Evolutionary conservation across 805 yeast genomes (phyloP), one percentile per base, ranked within the genome.

Genomic region (Saturnispora quitensis): DNA sequence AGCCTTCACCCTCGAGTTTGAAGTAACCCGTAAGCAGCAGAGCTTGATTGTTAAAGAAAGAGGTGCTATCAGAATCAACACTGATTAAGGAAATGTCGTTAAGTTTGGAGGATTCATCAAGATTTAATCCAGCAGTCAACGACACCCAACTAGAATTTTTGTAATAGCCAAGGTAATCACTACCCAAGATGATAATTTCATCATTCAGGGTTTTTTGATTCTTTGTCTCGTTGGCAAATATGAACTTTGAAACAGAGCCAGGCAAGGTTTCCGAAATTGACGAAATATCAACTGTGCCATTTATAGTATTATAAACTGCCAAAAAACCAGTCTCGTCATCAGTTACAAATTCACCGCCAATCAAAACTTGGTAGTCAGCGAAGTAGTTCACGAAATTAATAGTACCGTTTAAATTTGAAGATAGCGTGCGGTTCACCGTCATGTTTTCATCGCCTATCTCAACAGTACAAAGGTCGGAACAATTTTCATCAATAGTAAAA

Each of bases 391-490:
- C 70, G 46, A 77, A 73, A 24, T 77, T 72, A 28, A 85, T 74
- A 1, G 67, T 67, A 3, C 95, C 95, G 9, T 67, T 57, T 3
- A 77, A 50, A 6, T 73, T 60, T 53, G 60, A 68, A 7, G 68
- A 66, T 86, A 95, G 84, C 20, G 81, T 68, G 0, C 77, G 68
- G 33, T 73, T 70, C 13, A 54, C 43, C 5, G 36, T 48, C 3
- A 56, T 24, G 2, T 12, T 13, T 4, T 47, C 46, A 3, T 66
- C 62, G 54, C 80, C 64, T 58, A 83, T 82, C 2, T 36, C 53
- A 62, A 78, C 87, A 35, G 83, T 67, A 63, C 97, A 89, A 36
- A 90, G 65, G 1, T 79, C 75, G 2, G 71, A 64, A 66, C 96
- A 89, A 5, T 55, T 53, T 17, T 51, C 49, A 20, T 71, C 63